These are phyloP conservation scores for Colletotrichum chlorophyti DNA, from an alignment of 2,329 filamentous ascomycete genomes.

Conservation along the genomic window DNA sequence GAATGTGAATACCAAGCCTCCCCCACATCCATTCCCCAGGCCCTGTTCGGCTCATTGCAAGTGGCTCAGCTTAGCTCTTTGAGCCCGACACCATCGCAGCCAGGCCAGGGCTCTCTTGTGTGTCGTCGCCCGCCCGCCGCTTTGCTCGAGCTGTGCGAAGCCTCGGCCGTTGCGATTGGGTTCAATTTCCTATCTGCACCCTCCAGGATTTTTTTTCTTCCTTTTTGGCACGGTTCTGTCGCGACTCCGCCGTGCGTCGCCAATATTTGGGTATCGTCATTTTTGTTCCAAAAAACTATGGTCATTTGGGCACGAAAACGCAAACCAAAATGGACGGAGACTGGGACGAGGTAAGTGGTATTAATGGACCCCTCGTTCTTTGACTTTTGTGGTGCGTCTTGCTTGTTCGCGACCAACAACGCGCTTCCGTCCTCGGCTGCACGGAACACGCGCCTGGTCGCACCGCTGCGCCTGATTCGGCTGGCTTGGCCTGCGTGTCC, in stretches of 20 bases:
- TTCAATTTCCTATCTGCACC: neutral
- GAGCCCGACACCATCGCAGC: constrained; percentile 16
- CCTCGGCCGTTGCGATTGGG: constrained; percentile 12
- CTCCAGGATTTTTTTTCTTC: neutral
- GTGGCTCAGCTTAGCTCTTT: constrained; percentile 13
- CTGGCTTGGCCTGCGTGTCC: constrained; percentile 21
- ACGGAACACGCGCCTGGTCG: neutral
- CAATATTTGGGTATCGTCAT: neutral
- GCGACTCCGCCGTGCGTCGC: constrained; percentile 5
- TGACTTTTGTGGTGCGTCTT: neutral
- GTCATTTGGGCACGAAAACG: constrained; percentile 43
- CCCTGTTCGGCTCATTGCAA: constrained; percentile 23
- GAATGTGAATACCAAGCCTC: neutral
- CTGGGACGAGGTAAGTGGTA: constrained; percentile 68
- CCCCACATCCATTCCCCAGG: constrained; percentile 21
- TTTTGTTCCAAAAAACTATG: constrained; percentile 36
- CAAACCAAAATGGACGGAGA: constrained; percentile 67
- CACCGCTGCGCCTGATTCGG: constrained; percentile 29
- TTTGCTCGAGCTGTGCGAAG: constrained; percentile 18
- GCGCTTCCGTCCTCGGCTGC: neutral
- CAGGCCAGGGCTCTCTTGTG: too few relatives aligned
- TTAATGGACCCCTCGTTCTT: constrained; percentile 8
- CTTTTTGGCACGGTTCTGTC: neutral
- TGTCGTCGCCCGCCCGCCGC: constrained; percentile 3
- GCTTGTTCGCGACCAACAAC: neutral